phyloP scores from a whole-genome alignment of 2,329 filamentous ascomycete genomes.

The Fusarium caatingaense region DNA sequence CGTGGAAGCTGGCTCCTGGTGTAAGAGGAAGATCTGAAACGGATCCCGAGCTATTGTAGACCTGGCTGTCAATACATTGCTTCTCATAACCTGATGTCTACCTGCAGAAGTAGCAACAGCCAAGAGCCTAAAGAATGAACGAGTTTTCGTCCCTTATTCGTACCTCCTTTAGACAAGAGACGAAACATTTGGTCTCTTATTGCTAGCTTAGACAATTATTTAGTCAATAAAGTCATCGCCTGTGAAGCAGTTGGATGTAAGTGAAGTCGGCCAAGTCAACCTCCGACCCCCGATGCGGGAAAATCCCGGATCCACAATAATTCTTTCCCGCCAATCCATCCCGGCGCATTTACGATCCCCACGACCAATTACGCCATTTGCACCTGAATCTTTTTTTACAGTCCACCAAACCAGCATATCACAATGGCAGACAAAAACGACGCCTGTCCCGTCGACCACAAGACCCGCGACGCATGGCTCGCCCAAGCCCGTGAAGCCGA shows the following conservation, averaged over 20 bases:
- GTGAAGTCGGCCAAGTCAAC: conserved; percentile 14
- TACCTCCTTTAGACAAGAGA: neutral
- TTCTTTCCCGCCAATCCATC: conserved; percentile 42
- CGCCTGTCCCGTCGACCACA: conserved; percentile 89
- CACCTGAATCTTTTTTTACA: conserved; percentile 1
- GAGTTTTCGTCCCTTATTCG: neutral
- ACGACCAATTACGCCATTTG: conserved; percentile 38
- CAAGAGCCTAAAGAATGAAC: neutral
- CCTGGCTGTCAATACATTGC: neutral
- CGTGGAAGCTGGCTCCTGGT: neutral
- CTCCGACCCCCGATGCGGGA: conserved; percentile 22
- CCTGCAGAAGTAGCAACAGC: neutral
- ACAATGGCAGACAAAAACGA: conserved; percentile 47
- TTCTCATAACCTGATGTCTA: neutral
- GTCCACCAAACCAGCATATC: neutral
- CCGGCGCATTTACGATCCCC: conserved; percentile 39
- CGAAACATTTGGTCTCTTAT: neutral
- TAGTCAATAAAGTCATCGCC: neutral
- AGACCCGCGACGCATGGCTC: conserved; percentile 89
- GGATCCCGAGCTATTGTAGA: neutral
- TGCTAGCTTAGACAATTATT: neutral
- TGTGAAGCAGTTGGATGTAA: neutral
- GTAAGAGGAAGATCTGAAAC: neutral
- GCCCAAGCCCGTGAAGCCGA: conserved; percentile 70
- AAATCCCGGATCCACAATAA: conserved; percentile 38